phyloP scores from a whole-genome alignment of 805 yeast genomes.

The Yarrowia sp. region DNA sequence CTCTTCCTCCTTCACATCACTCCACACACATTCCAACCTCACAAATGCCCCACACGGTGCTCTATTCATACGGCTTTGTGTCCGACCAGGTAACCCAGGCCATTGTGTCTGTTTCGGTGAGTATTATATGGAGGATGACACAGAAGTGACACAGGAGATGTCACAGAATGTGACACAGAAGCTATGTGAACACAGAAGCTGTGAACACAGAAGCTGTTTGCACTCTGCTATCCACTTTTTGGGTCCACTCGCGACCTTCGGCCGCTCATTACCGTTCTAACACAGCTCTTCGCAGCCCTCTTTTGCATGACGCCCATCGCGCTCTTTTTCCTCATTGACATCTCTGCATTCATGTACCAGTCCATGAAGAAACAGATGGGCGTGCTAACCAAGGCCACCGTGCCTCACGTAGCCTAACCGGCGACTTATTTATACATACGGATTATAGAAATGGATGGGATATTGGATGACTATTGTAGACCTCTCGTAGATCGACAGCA shows the following conservation, averaged over 20 bases:
- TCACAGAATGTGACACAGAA: background rate
- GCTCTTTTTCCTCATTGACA: conserved; percentile 19
- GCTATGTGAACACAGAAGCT: background rate
- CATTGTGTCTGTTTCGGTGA: conserved; percentile 25
- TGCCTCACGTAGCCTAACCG: conserved; percentile 12
- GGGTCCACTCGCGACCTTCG: background rate
- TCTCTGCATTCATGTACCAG: conserved; percentile 26
- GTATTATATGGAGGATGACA: background rate
- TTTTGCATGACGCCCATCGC: conserved; percentile 24
- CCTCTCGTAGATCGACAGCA: background rate
- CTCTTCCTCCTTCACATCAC: background rate
- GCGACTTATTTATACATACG: background rate
- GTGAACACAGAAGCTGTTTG: no score
- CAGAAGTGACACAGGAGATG: background rate
- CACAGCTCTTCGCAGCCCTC: conserved; percentile 24
- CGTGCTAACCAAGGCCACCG: conserved; percentile 17
- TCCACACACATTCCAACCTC: background rate
- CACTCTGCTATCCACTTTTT: no score
- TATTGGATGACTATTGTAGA: background rate
- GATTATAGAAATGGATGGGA: conserved; percentile 10
- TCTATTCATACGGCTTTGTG: conserved; percentile 16
- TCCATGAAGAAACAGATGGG: conserved; percentile 23
- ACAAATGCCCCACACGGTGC: conserved; percentile 15
- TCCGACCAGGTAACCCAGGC: conserved; percentile 20
- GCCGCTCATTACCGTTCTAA: background rate